A percentile compares a stretch with the other conserved stretches of the same genome.
Conservation (phyloP, 1,284 basidiomycete genomes). For the Spongispora temasekensis region DNA sequence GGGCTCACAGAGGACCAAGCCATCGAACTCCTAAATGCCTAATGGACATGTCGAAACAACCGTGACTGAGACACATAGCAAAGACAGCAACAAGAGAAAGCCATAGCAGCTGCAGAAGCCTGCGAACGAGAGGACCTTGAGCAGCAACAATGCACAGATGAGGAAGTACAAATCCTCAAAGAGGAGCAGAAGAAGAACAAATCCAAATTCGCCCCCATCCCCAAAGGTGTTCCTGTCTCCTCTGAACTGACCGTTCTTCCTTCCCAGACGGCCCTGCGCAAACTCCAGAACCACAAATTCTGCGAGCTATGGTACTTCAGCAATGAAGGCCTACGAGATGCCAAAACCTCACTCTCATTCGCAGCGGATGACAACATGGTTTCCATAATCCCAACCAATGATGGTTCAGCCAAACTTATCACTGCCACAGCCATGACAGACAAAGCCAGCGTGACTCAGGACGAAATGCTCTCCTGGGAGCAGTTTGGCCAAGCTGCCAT, state of each 20-base stretch:
- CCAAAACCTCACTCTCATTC: not conserved
- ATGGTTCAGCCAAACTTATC: not conserved
- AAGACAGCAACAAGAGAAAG: not conserved
- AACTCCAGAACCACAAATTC: not conserved
- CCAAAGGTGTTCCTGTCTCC: not conserved
- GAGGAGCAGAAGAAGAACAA: not conserved
- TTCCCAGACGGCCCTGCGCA: not conserved
- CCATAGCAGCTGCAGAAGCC: not conserved
- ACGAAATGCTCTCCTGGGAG: not conserved
- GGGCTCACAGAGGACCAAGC: not conserved
- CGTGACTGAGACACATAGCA: not conserved
- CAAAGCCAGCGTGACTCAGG: not conserved
- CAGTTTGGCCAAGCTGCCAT: not conserved
- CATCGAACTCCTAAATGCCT: not conserved
- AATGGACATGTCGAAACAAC: not conserved
- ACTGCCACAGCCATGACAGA: not conserved
- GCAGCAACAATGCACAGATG: not conserved
- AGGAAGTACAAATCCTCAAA: not conserved
- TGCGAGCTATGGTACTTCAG: conserved; percentile 1
- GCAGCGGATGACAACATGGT: not conserved
- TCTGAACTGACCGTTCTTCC: not conserved
- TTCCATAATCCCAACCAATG: not conserved
- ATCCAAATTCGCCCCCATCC: not conserved
- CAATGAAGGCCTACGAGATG: not conserved
- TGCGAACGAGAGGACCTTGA: not conserved